phyloP scores from a whole-genome alignment of 805 yeast species.

The Helenozyma rhizophorensis region DNA sequence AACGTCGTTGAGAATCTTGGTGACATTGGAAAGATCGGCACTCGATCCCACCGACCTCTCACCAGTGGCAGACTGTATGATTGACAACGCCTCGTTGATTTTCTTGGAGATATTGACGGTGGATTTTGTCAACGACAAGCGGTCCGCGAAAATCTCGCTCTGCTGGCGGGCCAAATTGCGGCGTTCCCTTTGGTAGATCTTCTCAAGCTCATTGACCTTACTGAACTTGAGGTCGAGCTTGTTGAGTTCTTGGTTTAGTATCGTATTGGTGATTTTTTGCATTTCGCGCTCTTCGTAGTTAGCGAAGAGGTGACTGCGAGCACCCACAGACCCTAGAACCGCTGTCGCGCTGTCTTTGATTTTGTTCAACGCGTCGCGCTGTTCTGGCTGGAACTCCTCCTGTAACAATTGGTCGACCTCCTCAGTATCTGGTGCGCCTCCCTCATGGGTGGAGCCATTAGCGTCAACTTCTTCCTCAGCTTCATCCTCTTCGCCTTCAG shows the following conservation, averaged over 20 bases:
- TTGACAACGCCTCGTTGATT: slow-evolving; percentile 31
- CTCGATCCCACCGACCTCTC: slow-evolving; percentile 1
- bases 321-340: slow-evolving; percentile 75
- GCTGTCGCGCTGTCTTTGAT: slow-evolving; percentile 59
- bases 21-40: slow-evolving; percentile 7
- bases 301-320: slow-evolving; percentile 75
- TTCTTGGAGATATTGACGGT: slow-evolving; percentile 49
- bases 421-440: slow-evolving; percentile 4
- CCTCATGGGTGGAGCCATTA: slow-evolving; percentile 1
- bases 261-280: slow-evolving; percentile 52
- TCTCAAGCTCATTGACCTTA: slow-evolving; percentile 58
- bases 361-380: slow-evolving; percentile 13
- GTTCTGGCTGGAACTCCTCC: slow-evolving; percentile 5
- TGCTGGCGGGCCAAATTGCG: slow-evolving; percentile 57
- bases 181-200: slow-evolving; percentile 60
- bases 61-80: slow-evolving; percentile 8
- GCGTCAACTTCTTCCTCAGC: neutral
- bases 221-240: slow-evolving; percentile 62
- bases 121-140: slow-evolving; percentile 61
- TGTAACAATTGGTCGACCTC: slow-evolving; percentile 6
- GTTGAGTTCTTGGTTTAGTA: slow-evolving; percentile 58
- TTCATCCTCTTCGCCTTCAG: slow-evolving; percentile 5
- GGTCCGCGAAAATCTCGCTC: slow-evolving; percentile 61
- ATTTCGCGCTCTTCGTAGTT: slow-evolving; percentile 76
- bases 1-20: slow-evolving; percentile 26